Percentiles rank a stretch among this genome's conserved stretches.
These are phyloP conservation scores for Gloeostereum incarnatum DNA, from an alignment of 768 basidiomycete species.

Conservation along the genomic window DNA sequence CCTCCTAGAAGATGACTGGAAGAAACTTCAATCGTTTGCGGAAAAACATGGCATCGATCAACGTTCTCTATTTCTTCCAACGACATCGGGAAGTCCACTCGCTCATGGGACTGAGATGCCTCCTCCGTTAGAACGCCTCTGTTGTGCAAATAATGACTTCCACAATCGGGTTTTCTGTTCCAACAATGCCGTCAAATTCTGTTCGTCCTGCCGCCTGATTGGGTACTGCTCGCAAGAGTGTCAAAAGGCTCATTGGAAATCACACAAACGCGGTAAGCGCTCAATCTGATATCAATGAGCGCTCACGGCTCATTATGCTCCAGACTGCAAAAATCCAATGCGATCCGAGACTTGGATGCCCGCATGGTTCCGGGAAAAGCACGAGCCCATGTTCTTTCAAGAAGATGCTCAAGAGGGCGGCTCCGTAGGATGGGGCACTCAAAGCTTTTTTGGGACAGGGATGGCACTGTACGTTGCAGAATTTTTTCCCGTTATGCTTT, in stretches of 20 bases:
- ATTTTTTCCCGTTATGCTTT: conserved; percentile 8
- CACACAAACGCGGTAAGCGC: conserved; percentile 24
- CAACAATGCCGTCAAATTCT: neutral
- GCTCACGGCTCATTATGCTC: neutral
- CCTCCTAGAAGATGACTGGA: too few relatives aligned
- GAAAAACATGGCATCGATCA: too few relatives aligned
- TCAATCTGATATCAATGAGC: neutral
- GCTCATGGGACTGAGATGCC: neutral
- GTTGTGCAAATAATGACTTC: conserved; percentile 1
- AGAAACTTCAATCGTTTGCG: too few relatives aligned
- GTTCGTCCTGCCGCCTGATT: conserved; percentile 24
- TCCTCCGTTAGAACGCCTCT: neutral
- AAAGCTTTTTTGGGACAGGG: neutral
- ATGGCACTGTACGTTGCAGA: conserved; percentile 9
- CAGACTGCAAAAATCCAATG: conserved; percentile 18
- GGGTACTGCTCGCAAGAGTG: conserved; percentile 41
- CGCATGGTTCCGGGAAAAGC: conserved; percentile 12
- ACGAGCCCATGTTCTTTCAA: conserved; percentile 12
- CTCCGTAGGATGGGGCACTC: neutral
- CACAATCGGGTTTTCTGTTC: neutral
- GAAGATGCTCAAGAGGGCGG: neutral
- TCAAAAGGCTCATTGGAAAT: conserved; percentile 28
- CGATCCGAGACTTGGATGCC: conserved; percentile 15
- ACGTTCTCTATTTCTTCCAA: too few relatives aligned
- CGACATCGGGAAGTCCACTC: too few relatives aligned